Evolutionary conservation across 345 rosid genomes (phyloP).

Genomic region (Gossypium longicalyx): DNA sequence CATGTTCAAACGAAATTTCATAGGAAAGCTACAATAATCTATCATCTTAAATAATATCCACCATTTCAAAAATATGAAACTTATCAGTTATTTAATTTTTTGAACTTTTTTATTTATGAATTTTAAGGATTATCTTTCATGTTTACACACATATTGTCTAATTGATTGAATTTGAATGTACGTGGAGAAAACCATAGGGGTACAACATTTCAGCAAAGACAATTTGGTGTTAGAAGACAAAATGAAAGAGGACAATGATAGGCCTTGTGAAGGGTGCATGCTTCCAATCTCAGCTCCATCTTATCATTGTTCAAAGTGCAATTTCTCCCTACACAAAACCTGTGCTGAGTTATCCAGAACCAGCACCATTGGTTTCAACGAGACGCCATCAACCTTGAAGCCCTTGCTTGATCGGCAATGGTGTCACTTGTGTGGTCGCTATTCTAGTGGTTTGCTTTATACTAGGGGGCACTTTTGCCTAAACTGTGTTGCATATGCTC

Average conservation of each 20-base stretch:
- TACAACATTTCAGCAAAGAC: background rate
- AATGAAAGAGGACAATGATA: background rate
- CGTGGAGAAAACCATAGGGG: too few species aligned
- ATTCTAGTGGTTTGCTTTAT: too few species aligned
- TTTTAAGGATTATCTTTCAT: too few species aligned
- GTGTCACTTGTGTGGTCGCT: background rate
- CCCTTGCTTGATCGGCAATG: background rate
- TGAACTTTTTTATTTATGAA: too few species aligned
- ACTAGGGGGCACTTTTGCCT: background rate
- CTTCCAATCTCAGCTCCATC: background rate
- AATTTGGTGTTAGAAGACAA: background rate
- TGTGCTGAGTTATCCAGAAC: background rate
- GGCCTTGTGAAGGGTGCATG: background rate
- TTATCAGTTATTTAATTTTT: too few species aligned
- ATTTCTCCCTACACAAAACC: background rate
- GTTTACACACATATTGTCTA: too few species aligned
- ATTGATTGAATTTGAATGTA: too few species aligned
- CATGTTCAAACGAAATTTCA: too few species aligned
- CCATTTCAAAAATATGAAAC: too few species aligned
- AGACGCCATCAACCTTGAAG: background rate
- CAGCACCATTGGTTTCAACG: background rate
- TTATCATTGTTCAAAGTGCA: background rate
- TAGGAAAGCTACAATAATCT: too few species aligned
- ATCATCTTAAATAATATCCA: too few species aligned
- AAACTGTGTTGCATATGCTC: background rate